Conservation (phyloP, 2,329 filamentous ascomycete genomes). For the Ophiostoma fasciatum region DNA sequence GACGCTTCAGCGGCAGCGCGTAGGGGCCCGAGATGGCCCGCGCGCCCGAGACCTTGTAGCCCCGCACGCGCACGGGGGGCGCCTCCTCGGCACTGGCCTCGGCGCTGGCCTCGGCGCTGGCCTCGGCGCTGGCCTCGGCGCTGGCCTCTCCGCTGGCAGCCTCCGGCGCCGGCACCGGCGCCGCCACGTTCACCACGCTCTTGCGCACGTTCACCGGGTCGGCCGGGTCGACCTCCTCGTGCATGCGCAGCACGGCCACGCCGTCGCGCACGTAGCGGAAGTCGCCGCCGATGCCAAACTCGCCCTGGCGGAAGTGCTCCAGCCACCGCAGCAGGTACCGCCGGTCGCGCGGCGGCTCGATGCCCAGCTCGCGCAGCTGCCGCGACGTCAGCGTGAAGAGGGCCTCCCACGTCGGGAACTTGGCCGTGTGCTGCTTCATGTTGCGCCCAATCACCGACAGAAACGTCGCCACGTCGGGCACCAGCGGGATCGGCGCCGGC, state of each 20-base stretch:
- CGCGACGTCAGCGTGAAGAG: slow-evolving; percentile 69
- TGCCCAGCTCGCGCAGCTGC: slow-evolving; percentile 68
- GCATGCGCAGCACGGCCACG: slow-evolving; percentile 34
- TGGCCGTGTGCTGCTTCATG: slow-evolving; percentile 65
- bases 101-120: slow-evolving; percentile 19
- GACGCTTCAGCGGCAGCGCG: slow-evolving; percentile 52
- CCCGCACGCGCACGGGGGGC: slow-evolving; percentile 33
- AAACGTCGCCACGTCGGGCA: slow-evolving; percentile 75
- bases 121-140: background rate
- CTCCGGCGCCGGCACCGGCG: background rate
- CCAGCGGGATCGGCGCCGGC: slow-evolving; percentile 66
- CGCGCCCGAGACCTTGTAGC: slow-evolving; percentile 53
- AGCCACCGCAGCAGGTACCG: slow-evolving; percentile 80
- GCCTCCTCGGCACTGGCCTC: background rate
- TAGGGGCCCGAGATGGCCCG: slow-evolving; percentile 62
- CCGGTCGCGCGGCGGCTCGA: slow-evolving; percentile 71
- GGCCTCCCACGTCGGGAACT: slow-evolving; percentile 81
- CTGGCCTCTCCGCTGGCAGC: background rate
- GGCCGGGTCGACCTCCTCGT: slow-evolving; percentile 20
- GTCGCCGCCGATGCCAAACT: slow-evolving; percentile 72
- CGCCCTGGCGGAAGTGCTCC: slow-evolving; percentile 64
- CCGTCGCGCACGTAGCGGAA: slow-evolving; percentile 52
- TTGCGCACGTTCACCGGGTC: slow-evolving; percentile 29
- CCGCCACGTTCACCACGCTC: slow-evolving; percentile 40
- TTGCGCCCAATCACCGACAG: slow-evolving; percentile 82